Percentiles rank a stretch among this genome's conserved stretches.
phyloP scores from a whole-genome alignment of 1,139 yeast species.

The Magnusiomyces magnusii region DNA sequence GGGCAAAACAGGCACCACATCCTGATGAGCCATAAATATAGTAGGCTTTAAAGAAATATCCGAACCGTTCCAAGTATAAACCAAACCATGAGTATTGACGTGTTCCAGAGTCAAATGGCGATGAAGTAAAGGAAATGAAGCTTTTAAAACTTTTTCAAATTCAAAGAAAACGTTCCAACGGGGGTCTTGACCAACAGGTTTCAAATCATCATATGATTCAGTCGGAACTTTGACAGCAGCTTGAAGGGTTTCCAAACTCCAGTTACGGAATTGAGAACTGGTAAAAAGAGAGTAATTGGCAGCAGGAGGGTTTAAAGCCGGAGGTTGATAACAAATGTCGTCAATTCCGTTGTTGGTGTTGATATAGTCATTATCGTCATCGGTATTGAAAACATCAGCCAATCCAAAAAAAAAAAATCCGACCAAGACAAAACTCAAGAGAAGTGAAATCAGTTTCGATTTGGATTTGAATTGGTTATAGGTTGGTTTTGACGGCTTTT shows the following conservation, averaged over 20 bases:
- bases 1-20: conserved; percentile 71
- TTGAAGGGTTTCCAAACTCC: conserved; percentile 6
- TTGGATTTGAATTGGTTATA: too few relatives aligned
- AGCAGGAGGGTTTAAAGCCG: not conserved
- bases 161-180: conserved; percentile 40
- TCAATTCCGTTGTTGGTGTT: too few relatives aligned
- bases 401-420: too few relatives aligned
- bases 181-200: conserved; percentile 36
- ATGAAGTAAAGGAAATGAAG: conserved; percentile 55
- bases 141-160: conserved; percentile 50
- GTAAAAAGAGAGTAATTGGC: conserved; percentile 5
- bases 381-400: too few relatives aligned
- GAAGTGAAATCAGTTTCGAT: too few relatives aligned
- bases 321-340: not conserved
- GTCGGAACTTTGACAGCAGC: conserved; percentile 59
- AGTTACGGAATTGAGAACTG: conserved; percentile 10
- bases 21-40: conserved; percentile 70
- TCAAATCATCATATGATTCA: conserved; percentile 47
- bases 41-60: conserved; percentile 50
- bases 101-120: conserved; percentile 42
- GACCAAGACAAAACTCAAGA: too few relatives aligned
- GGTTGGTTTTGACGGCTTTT: too few relatives aligned
- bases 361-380: too few relatives aligned
- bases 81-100: conserved; percentile 60
- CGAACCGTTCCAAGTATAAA: conserved; percentile 60